A percentile compares a stretch with the other conserved stretches of the same genome.
phyloP scores from a whole-genome alignment of 768 basidiomycete genomes.

The Boletus sp. region DNA sequence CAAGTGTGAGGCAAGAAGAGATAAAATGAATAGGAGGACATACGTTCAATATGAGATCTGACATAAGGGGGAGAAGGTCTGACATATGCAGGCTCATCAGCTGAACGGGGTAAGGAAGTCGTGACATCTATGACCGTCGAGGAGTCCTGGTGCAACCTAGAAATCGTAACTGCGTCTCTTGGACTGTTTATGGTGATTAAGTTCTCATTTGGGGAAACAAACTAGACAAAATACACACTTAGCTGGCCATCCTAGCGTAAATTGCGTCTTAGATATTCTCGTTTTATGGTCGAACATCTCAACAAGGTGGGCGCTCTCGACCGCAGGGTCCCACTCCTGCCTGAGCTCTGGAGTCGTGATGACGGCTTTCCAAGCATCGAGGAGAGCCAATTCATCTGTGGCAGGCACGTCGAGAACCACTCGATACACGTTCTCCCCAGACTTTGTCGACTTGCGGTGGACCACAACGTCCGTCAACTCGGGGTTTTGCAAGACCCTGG shows the following conservation, averaged over 20 bases:
- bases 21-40: conserved; percentile 27
- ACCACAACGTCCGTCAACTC: conserved; percentile 73
- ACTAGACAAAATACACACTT: conserved; percentile 62
- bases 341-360: conserved; percentile 84
- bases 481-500: conserved; percentile 48
- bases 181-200: conserved; percentile 52
- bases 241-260: conserved; percentile 94
- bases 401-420: conserved; percentile 76
- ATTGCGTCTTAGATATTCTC: conserved; percentile 86
- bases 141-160: conserved; percentile 77
- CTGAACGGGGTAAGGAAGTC: conserved; percentile 89
- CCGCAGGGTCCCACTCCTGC: conserved; percentile 92
- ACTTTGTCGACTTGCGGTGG: conserved; percentile 67
- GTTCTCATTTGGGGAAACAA: conserved; percentile 1
- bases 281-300: conserved; percentile 87
- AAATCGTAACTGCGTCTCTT: conserved; percentile 91
- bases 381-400: conserved; percentile 51
- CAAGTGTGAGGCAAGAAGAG: conserved; percentile 2
- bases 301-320: conserved; percentile 76
- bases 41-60: conserved; percentile 78
- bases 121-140: conserved; percentile 87
- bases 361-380: conserved; percentile 81
- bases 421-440: conserved; percentile 77
- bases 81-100: conserved; percentile 88
- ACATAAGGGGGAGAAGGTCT: conserved; percentile 92